phyloP scores from a whole-genome alignment of 1,284 basidiomycete genomes.

The Vanrija sp. region DNA sequence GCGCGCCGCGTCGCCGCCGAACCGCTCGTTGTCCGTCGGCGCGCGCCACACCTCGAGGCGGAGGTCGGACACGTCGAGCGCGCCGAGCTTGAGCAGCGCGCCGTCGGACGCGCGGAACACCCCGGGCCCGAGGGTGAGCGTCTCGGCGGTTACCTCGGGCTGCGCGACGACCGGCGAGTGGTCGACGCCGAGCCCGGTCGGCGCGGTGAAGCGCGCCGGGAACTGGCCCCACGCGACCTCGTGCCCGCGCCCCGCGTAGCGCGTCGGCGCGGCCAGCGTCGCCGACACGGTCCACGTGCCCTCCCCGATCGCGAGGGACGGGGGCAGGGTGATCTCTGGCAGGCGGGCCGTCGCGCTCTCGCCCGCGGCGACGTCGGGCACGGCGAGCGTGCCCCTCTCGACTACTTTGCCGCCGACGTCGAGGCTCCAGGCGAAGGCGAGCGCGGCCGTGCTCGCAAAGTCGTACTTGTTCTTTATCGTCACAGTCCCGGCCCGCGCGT shows the following conservation, averaged over 20 bases:
- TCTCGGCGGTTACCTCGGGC: not conserved
- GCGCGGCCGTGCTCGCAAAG: constrained; percentile 12
- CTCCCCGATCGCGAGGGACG: not conserved
- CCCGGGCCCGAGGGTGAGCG: constrained; percentile 6
- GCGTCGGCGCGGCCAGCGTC: not conserved
- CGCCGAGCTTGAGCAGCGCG: constrained; percentile 5
- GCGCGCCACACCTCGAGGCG: constrained; percentile 6
- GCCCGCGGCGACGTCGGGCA: not conserved
- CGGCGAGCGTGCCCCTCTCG: constrained; percentile 8
- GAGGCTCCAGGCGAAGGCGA: constrained; percentile 18
- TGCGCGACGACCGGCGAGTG: not conserved
- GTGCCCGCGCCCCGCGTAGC: constrained; percentile 19
- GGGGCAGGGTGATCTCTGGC: not conserved
- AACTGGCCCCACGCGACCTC: constrained; percentile 21
- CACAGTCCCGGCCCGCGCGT: not conserved
- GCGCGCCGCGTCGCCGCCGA: no score
- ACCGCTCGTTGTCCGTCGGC: constrained; percentile 4
- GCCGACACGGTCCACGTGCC: constrained; percentile 8
- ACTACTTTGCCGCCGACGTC: constrained; percentile 9
- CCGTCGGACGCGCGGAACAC: constrained; percentile 5
- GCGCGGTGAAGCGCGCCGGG: not conserved
- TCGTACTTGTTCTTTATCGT: constrained; percentile 13
- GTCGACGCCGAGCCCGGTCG: not conserved
- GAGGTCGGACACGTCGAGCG: not conserved
- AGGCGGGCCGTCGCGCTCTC: not conserved